phyloP scores from a whole-genome alignment of 345 rosid genomes.

The Passiflora organensis region DNA sequence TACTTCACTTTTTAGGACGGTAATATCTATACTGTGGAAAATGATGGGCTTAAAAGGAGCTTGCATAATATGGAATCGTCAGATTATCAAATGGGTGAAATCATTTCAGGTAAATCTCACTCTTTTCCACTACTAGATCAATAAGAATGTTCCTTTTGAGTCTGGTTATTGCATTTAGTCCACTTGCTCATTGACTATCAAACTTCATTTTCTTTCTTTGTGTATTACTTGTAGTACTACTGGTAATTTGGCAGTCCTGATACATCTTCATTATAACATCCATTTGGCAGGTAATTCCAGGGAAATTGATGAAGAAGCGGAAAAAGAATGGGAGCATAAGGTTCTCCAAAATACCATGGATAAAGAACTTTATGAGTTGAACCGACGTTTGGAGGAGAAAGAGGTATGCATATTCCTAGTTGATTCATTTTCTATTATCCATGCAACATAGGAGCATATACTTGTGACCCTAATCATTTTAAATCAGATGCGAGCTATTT shows the following conservation, averaged over 20 bases:
- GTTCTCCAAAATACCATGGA: constrained; percentile 87
- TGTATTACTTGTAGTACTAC: too few relatives aligned
- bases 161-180: too few relatives aligned
- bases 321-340: constrained; percentile 96
- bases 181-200: too few relatives aligned
- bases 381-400: constrained; percentile 83
- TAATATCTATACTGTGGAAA: constrained; percentile 49
- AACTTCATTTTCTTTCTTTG: too few relatives aligned
- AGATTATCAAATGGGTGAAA: constrained; percentile 76
- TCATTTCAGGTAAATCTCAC: constrained; percentile 24
- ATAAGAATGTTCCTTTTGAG: too few relatives aligned
- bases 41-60: constrained; percentile 84
- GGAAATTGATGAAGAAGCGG: constrained; percentile 74
- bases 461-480: too few relatives aligned
- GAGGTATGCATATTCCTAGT: constrained; percentile 51
- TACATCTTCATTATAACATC: neutral
- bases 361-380: constrained; percentile 84
- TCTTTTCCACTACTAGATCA: too few relatives aligned
- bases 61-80: constrained; percentile 71
- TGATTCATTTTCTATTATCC: neutral
- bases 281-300: constrained; percentile 52
- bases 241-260: neutral
- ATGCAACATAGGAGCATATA: too few relatives aligned
- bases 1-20: constrained; percentile 51
- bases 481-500: too few relatives aligned